A percentile compares a stretch with the other conserved stretches of the same genome.
Evolutionary conservation across 2,329 filamentous ascomycete species (phyloP).

Genomic region (Zelopaecilomyces penicillatus): DNA sequence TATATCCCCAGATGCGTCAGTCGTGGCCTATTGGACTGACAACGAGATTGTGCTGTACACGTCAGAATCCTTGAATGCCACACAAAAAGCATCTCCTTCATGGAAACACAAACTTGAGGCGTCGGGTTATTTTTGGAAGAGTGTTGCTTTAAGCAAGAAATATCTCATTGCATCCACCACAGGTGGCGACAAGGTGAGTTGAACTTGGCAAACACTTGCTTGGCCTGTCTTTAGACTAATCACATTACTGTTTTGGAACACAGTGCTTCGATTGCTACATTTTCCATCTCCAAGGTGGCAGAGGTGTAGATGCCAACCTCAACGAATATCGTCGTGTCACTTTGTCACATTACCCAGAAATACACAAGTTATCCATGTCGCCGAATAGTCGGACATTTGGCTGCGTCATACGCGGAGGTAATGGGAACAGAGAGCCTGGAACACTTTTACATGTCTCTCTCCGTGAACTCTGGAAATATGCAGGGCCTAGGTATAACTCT

Average conservation of each 20-base stretch:
- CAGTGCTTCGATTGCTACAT: slow-evolving; percentile 12
- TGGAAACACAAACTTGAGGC: slow-evolving; percentile 9
- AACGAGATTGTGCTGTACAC: slow-evolving; percentile 19
- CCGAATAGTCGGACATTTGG: slow-evolving; percentile 12
- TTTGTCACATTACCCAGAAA: slow-evolving; percentile 10
- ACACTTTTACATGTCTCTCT: not conserved
- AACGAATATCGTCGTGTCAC: slow-evolving; percentile 9
- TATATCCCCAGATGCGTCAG: slow-evolving; percentile 18
- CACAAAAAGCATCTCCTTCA: slow-evolving; percentile 1
- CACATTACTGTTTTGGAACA: no score
- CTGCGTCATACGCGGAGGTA: slow-evolving; percentile 13
- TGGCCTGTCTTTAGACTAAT: no score
- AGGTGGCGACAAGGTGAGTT: slow-evolving; percentile 12
- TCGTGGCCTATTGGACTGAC: slow-evolving; percentile 22
- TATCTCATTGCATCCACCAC: slow-evolving; percentile 17
- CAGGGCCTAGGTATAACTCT: no score
- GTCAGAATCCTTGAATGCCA: slow-evolving; percentile 11
- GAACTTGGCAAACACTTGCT: not conserved
- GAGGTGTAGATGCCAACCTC: slow-evolving; percentile 10
- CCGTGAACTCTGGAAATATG: no score
- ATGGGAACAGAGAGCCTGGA: not conserved
- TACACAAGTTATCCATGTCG: slow-evolving; percentile 12
- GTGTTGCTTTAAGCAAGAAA: slow-evolving; percentile 11
- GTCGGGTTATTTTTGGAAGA: slow-evolving; percentile 14
- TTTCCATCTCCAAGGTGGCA: slow-evolving; percentile 14